phyloP scores from a whole-genome alignment of 768 basidiomycete genomes.

The Pisolithus orientalis region DNA sequence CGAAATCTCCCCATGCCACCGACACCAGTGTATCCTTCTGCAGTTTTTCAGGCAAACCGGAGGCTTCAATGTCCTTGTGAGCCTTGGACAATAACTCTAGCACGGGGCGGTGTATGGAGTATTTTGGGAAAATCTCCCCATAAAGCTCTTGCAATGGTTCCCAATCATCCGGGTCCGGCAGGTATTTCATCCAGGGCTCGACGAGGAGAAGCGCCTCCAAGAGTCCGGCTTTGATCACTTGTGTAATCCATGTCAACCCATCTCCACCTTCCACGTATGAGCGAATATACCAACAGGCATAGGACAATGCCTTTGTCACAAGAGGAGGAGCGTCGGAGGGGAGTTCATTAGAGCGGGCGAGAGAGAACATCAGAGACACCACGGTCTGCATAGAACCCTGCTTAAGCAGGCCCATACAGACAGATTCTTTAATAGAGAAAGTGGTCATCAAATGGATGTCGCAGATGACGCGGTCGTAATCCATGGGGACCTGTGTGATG shows the following conservation, averaged over 20 bases:
- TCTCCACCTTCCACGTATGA: slow-evolving; percentile 20
- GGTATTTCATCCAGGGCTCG: slow-evolving; percentile 20
- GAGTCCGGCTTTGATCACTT: slow-evolving; percentile 20
- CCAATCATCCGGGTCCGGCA: slow-evolving; percentile 17
- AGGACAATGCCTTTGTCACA: slow-evolving; percentile 22
- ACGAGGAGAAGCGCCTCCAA: slow-evolving; percentile 19
- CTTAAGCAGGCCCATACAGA: slow-evolving; percentile 18
- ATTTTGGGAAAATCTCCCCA: slow-evolving; percentile 19
- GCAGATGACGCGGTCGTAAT: slow-evolving; percentile 24
- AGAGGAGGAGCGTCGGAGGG: slow-evolving; percentile 1
- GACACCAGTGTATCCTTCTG: slow-evolving; percentile 11
- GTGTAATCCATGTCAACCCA: slow-evolving; percentile 20
- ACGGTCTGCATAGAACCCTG: slow-evolving; percentile 15
- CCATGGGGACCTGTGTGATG: slow-evolving; percentile 11
- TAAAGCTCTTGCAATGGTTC: slow-evolving; percentile 22
- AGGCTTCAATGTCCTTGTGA: slow-evolving; percentile 9
- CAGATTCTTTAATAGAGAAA: slow-evolving; percentile 19
- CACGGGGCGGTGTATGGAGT: slow-evolving; percentile 18
- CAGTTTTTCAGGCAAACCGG: slow-evolving; percentile 9
- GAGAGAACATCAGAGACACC: slow-evolving; percentile 9
- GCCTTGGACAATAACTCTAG: slow-evolving; percentile 13
- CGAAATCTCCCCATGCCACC: slow-evolving; percentile 16
- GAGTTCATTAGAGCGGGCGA: slow-evolving; percentile 8
- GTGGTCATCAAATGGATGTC: slow-evolving; percentile 23
- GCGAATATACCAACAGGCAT: slow-evolving; percentile 26